phyloP scores from a whole-genome alignment of 116 monocot genomes.

The Dioscorea cayenensis region DNA sequence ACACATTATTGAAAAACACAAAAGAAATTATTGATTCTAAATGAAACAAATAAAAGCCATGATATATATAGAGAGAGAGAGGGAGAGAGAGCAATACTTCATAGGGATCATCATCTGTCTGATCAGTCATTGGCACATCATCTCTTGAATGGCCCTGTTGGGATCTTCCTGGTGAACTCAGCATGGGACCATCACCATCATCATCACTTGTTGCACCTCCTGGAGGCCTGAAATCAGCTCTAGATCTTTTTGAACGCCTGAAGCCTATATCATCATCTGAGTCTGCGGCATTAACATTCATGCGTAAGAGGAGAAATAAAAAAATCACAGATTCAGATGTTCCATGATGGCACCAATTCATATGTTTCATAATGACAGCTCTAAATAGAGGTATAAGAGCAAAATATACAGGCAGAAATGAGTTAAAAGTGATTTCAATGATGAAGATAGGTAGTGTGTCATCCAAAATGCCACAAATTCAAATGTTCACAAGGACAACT shows the following conservation, averaged over 20 bases:
- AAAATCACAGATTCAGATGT: not conserved
- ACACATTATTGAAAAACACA: not conserved
- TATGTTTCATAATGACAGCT: not conserved
- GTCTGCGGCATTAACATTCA: slow-evolving; percentile 34
- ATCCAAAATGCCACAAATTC: no score
- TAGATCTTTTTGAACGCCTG: slow-evolving; percentile 74
- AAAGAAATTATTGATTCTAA: not conserved
- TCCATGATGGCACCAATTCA: not conserved
- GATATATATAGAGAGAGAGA: no score
- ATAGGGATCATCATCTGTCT: slow-evolving; percentile 82
- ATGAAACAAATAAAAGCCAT: not conserved
- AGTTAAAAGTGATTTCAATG: no score
- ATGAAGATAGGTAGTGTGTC: no score
- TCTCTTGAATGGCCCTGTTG: slow-evolving; percentile 65
- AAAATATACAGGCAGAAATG: no score
- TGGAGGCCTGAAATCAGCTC: slow-evolving; percentile 72
- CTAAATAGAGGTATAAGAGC: not conserved
- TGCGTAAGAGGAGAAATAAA: slow-evolving; percentile 2
- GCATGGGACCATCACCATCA: slow-evolving; percentile 62
- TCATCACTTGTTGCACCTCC: slow-evolving; percentile 66
- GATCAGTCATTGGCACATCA: slow-evolving; percentile 91
- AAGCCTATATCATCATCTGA: slow-evolving; percentile 67
- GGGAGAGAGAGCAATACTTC: slow-evolving; percentile 38
- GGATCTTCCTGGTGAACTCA: slow-evolving; percentile 91
- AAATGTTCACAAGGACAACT: no score